Evolutionary conservation across 495 filamentous ascomycete genomes (phyloP).

Genomic region (Extremus antarcticus): DNA sequence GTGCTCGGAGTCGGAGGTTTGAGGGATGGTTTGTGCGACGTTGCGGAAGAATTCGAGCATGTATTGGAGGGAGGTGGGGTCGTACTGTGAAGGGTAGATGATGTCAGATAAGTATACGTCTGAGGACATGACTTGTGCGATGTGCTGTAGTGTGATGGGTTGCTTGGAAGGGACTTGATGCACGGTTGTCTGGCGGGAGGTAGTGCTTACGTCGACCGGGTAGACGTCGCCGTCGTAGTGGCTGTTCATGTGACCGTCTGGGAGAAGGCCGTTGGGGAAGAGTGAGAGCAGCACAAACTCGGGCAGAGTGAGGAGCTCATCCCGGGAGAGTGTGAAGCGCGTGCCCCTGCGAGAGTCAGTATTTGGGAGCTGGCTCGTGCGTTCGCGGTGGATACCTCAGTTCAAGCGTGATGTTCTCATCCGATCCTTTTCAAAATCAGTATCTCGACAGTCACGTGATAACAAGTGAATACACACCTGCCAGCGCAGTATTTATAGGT

Average conservation of each 20-base stretch:
- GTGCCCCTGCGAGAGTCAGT: constrained; percentile 55
- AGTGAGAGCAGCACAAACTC: constrained; percentile 98
- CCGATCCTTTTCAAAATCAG: constrained; percentile 38
- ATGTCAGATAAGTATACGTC: constrained; percentile 48
- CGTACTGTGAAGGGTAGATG: constrained; percentile 60
- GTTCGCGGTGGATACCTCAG: constrained; percentile 52
- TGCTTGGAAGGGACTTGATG: constrained; percentile 25
- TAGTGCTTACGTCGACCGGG: constrained; percentile 79
- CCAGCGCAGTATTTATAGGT: constrained; percentile 66
- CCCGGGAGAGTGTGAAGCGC: constrained; percentile 83
- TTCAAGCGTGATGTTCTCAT: constrained; percentile 73
- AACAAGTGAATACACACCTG: constrained; percentile 47
- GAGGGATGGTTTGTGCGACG: constrained; percentile 88
- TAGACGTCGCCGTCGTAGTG: constrained; percentile 81
- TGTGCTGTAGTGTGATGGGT: constrained; percentile 23
- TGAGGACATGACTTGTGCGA: constrained; percentile 26
- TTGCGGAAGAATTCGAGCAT: constrained; percentile 99
- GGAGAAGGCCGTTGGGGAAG: constrained; percentile 94
- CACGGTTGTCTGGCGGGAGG: constrained; percentile 16
- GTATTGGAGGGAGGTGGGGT: constrained; percentile 89
- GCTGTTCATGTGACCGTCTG: constrained; percentile 89
- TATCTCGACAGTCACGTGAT: neutral
- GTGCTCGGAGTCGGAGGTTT: constrained; percentile 39
- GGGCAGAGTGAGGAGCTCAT: constrained; percentile 87
- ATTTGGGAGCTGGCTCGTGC: neutral